Evolutionary conservation across 345 rosid species (phyloP).

Genomic region (Odontarrhena argentea): DNA sequence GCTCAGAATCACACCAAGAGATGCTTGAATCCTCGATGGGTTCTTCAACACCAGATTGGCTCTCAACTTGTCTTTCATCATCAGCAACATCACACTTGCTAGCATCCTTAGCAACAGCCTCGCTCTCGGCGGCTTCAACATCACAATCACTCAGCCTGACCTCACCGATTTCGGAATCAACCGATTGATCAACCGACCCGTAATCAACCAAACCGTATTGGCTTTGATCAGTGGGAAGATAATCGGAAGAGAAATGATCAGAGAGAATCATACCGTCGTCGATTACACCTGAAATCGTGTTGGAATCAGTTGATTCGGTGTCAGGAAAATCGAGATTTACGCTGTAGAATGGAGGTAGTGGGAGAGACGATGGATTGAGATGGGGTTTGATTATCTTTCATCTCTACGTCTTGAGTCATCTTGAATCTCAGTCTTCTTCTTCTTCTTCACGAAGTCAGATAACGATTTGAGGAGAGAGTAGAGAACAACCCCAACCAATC

Average conservation of each 20-base stretch:
- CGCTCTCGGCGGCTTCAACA: conserved; percentile 34
- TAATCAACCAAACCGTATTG: conserved; percentile 46
- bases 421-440: too few species aligned
- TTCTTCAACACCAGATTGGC: conserved; percentile 22
- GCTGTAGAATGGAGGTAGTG: too few species aligned
- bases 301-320: conserved; percentile 44
- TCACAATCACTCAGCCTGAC: conserved; percentile 33
- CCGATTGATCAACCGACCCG: conserved; percentile 36
- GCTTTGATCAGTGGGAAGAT: conserved; percentile 14
- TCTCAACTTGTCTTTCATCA: not conserved
- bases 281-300: conserved; percentile 39
- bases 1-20: conserved; percentile 18
- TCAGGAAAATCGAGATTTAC: conserved; percentile 37
- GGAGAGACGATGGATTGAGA: too few species aligned
- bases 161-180: conserved; percentile 45
- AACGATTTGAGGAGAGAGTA: too few species aligned
- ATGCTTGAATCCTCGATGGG: conserved; percentile 18
- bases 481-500: too few species aligned
- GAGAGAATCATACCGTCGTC: conserved; percentile 68
- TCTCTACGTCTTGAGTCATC: too few species aligned
- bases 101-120: conserved; percentile 41
- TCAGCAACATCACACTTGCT: not conserved
- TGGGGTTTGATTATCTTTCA: too few species aligned
- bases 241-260: conserved; percentile 76
- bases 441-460: too few species aligned